Evolutionary conservation across 257 asterid species (phyloP), one percentile per base, ranked within the genome.

Genomic region (Solanum sejunctum): DNA sequence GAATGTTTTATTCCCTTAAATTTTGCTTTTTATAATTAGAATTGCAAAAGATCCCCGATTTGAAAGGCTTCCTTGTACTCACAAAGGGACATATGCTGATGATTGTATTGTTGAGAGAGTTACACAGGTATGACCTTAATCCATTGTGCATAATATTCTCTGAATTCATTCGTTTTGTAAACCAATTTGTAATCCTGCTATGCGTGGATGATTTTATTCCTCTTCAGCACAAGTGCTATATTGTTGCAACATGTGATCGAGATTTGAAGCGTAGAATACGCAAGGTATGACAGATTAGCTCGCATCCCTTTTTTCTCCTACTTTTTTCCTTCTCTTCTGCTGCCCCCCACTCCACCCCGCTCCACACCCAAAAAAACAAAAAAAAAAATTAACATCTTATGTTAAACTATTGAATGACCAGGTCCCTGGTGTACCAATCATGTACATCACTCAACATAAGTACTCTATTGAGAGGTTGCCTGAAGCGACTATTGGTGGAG

Each of bases 11-110:
- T 85, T 20, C 61, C 43, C 83, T 75, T 45, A 78, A 49, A 8
- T 41, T 49, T 58, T 71, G 11, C 12, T 57, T 8, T 54, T 47
- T 84, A 58, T 85, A 41, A 69, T 84, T 90, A 97, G 99, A 90
- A 94, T 95, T 83, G 99, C 99, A 0, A 95, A 95, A 92, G 99
- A 97, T 85, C 98, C 99, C 89, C 97, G 97, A 23, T 93, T 97
- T 87, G 98, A 93, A 88, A 94, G 98, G 95, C 98, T 97, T 85
- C 98, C 99, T 41, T 97, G 98, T 87, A 87, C 87, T 52, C 99
- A 97, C 93, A 95, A 92, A 87, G 98, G 99, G 88, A 97, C 98
- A 18, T 97, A 95, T 92, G 99, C 98, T 77, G 99, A 97, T 90
- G 99, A 97, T 83, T 97, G 99, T 81, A 91, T 97, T 85, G 98